Evolutionary conservation across 768 basidiomycete species (phyloP).

Genomic region (Clathrus columnatus): DNA sequence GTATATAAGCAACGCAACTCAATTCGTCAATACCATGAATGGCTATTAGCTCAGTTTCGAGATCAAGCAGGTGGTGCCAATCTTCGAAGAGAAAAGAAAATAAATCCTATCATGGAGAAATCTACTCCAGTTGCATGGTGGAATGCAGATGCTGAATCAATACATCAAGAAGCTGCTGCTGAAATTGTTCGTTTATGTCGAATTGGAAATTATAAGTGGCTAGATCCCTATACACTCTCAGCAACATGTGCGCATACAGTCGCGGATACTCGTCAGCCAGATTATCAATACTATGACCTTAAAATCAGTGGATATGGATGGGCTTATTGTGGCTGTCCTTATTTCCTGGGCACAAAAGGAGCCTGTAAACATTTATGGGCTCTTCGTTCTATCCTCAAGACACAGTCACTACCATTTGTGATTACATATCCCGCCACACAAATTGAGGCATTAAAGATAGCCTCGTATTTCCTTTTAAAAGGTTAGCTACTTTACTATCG

Average conservation of each 20-base stretch:
- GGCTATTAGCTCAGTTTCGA: background rate
- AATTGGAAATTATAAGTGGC: background rate
- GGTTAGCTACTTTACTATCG: no score
- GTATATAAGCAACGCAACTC: no score
- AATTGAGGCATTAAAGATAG: no score
- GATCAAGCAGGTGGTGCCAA: background rate
- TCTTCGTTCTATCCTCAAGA: background rate
- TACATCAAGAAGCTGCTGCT: background rate
- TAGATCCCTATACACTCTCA: background rate
- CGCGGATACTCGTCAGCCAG: background rate
- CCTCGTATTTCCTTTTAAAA: no score
- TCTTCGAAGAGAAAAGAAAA: background rate
- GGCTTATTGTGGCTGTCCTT: background rate
- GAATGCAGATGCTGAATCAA: background rate
- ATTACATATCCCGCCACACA: no score
- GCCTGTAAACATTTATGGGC: slow-evolving; percentile 7
- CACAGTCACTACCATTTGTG: no score
- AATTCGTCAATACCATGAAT: no score
- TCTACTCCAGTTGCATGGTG: background rate
- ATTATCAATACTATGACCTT: background rate
- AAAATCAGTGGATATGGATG: background rate
- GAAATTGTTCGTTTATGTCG: background rate
- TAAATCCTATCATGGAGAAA: background rate
- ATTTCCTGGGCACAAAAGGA: background rate
- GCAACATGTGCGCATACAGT: background rate